Evolutionary conservation across 257 asterid genomes (phyloP).

Genomic region (Salvia miltiorrhiza): DNA sequence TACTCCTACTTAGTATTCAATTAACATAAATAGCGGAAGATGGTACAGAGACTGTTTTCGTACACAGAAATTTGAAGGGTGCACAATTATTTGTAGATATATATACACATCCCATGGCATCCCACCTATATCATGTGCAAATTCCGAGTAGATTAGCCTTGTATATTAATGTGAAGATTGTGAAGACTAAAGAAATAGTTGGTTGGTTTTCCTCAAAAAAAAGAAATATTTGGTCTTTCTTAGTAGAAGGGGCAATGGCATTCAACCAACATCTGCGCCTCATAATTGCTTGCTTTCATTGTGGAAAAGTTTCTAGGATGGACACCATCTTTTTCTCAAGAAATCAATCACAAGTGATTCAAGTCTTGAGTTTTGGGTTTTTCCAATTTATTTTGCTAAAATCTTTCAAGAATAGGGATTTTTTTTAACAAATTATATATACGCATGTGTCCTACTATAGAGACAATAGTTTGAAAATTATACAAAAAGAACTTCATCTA

Average conservation of each 20-base stretch:
- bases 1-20: too few relatives aligned
- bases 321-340: neutral
- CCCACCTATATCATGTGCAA: neutral
- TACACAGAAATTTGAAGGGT: neutral
- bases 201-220: too few relatives aligned
- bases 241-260: neutral
- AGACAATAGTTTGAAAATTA: too few relatives aligned
- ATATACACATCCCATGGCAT: too few relatives aligned
- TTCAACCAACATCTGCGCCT: conserved; percentile 24
- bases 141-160: neutral
- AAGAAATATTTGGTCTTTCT: neutral
- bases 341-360: neutral
- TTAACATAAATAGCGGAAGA: too few relatives aligned
- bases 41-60: neutral
- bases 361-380: neutral
- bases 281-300: conserved; percentile 11
- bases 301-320: neutral
- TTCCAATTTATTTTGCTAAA: neutral
- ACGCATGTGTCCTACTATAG: too few relatives aligned
- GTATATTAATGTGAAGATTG: neutral
- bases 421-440: too few relatives aligned
- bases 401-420: too few relatives aligned
- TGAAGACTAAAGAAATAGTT: neutral
- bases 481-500: neutral
- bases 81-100: neutral